phyloP scores from a whole-genome alignment of 2,329 filamentous ascomycete genomes.

The Eutypa lata region DNA sequence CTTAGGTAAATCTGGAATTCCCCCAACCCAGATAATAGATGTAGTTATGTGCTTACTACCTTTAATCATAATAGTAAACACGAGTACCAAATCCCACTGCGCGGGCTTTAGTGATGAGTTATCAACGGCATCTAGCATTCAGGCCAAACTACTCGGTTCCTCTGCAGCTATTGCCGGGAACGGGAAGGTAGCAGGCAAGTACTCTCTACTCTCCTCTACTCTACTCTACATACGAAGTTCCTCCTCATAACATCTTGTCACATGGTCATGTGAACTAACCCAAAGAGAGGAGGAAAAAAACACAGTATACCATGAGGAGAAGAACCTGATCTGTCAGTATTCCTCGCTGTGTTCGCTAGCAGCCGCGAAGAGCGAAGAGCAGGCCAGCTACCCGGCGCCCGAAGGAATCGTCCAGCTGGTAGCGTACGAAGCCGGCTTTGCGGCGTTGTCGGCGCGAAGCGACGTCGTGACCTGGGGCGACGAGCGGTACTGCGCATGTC shows the following conservation, averaged over 20 bases:
- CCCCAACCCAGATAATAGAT: background rate
- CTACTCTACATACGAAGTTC: no score
- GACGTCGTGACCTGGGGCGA: conserved; percentile 56
- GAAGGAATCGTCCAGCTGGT: conserved; percentile 36
- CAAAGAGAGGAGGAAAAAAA: no score
- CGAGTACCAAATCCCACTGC: conserved; percentile 17
- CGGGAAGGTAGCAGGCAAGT: conserved; percentile 27
- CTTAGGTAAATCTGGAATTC: conserved; percentile 35
- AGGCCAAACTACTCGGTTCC: conserved; percentile 17
- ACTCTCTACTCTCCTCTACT: no score
- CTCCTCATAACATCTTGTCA: no score
- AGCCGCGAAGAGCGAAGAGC: conserved; percentile 2
- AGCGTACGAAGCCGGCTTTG: conserved; percentile 49
- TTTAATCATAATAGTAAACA: conserved; percentile 13
- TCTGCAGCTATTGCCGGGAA: conserved; percentile 34
- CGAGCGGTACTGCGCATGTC: conserved; percentile 51
- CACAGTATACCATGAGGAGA: conserved; percentile 21
- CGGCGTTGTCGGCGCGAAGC: conserved; percentile 41
- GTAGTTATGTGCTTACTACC: no score
- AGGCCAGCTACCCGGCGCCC: conserved; percentile 19
- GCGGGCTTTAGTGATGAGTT: conserved; percentile 26
- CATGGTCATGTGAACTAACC: no score
- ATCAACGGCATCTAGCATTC: conserved; percentile 12
- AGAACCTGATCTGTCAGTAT: conserved; percentile 26
- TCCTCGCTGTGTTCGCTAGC: conserved; percentile 10